phyloP scores from a whole-genome alignment of 495 filamentous ascomycete species.

The Astrothelium macrocarpum region DNA sequence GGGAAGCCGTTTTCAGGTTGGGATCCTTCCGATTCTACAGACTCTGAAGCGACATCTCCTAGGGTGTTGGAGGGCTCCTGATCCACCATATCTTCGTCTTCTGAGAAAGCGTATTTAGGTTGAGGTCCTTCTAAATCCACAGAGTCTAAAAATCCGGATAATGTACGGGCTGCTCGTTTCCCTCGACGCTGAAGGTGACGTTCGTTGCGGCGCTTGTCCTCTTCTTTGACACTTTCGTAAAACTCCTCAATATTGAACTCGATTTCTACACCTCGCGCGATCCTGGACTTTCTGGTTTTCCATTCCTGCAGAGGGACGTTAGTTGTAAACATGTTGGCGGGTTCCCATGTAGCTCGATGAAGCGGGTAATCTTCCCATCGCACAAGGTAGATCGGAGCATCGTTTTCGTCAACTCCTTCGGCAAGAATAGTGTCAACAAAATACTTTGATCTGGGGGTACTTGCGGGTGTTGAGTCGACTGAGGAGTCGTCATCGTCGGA shows the following conservation, averaged over 20 bases:
- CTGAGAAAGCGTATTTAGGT: too few species aligned
- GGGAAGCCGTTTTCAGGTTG: too few species aligned
- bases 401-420: conserved; percentile 3
- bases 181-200: background rate
- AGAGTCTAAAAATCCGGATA: background rate
- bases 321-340: conserved; percentile 7
- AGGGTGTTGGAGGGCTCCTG: too few species aligned
- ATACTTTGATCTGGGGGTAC: conserved; percentile 6
- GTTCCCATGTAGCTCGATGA: conserved; percentile 12
- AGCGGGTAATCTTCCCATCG: conserved; percentile 17
- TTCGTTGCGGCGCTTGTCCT: background rate
- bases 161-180: background rate
- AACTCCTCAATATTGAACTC: conserved; percentile 11
- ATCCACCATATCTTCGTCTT: too few species aligned
- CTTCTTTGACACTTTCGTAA: background rate
- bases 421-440: conserved; percentile 17
- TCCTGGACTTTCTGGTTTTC: conserved; percentile 11
- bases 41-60: too few species aligned
- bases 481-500: background rate
- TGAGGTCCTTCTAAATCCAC: background rate
- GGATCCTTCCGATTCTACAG: too few species aligned
- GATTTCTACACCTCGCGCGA: background rate
- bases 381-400: conserved; percentile 10
- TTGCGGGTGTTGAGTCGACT: background rate
- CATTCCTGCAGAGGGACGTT: conserved; percentile 6